phyloP scores from a whole-genome alignment of 768 basidiomycete genomes.

The Lanmaoa rubissima region DNA sequence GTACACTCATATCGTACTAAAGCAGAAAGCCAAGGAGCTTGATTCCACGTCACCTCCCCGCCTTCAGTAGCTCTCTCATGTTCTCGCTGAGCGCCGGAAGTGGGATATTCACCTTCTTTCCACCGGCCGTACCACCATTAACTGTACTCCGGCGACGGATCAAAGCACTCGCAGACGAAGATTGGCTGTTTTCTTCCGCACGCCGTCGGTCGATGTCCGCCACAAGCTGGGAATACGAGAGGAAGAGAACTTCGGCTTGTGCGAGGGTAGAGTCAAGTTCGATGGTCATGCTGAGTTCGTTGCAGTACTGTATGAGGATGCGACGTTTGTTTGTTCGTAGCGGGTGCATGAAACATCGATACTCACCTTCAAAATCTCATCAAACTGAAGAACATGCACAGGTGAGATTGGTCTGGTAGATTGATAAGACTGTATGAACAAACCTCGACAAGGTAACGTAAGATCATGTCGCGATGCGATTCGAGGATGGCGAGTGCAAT shows the following conservation, averaged over 20 bases:
- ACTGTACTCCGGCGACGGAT: slow-evolving; percentile 33
- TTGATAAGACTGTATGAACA: slow-evolving; percentile 18
- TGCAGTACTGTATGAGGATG: slow-evolving; percentile 64
- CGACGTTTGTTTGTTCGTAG: slow-evolving; percentile 1
- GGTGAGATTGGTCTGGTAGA: slow-evolving; percentile 2
- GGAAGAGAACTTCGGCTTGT: slow-evolving; percentile 95
- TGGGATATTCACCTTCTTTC: slow-evolving; percentile 32
- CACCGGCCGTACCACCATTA: neutral
- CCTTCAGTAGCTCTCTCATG: slow-evolving; percentile 56
- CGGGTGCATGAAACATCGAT: neutral
- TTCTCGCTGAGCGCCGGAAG: slow-evolving; percentile 58
- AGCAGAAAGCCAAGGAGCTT: neutral
- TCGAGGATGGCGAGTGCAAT: slow-evolving; percentile 92
- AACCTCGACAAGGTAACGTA: slow-evolving; percentile 94
- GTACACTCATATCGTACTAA: slow-evolving; percentile 6
- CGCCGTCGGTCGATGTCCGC: slow-evolving; percentile 84
- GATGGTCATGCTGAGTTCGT: slow-evolving; percentile 94
- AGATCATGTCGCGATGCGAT: slow-evolving; percentile 91
- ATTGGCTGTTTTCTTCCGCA: slow-evolving; percentile 46
- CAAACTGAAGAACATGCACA: slow-evolving; percentile 51
- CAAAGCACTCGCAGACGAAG: slow-evolving; percentile 25
- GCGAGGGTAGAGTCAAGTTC: slow-evolving; percentile 94
- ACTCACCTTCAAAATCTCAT: slow-evolving; percentile 38
- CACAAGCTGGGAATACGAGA: slow-evolving; percentile 85
- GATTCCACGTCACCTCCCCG: slow-evolving; percentile 33